These are phyloP conservation scores for Collybia mongolica DNA, from an alignment of 768 basidiomycete species.

Conservation along the genomic window DNA sequence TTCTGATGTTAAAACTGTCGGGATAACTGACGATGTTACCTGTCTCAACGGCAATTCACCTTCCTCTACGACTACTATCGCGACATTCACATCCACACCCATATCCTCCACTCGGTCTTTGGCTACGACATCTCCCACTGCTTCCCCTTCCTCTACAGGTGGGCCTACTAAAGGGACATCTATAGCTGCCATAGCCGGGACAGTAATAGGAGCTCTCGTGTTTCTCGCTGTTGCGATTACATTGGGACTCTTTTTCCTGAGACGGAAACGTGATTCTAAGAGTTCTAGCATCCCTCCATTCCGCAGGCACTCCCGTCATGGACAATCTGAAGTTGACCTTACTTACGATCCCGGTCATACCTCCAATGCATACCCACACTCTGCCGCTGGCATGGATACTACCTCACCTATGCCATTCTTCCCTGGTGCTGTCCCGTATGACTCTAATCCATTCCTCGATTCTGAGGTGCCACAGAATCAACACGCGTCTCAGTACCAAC, in stretches of 20 bases:
- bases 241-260: slow-evolving; percentile 51
- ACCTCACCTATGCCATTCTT: slow-evolving; percentile 9
- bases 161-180: slow-evolving; percentile 21
- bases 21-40: slow-evolving; percentile 40
- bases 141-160: slow-evolving; percentile 23
- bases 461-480: slow-evolving; percentile 11
- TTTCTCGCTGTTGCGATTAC: slow-evolving; percentile 52
- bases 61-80: slow-evolving; percentile 37
- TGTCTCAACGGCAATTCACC: slow-evolving; percentile 57
- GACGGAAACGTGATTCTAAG: slow-evolving; percentile 28
- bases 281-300: slow-evolving; percentile 6
- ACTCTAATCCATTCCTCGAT: slow-evolving; percentile 26
- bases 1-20: slow-evolving; percentile 51
- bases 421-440: background rate
- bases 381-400: slow-evolving; percentile 13
- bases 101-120: slow-evolving; percentile 10
- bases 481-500: slow-evolving; percentile 10
- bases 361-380: slow-evolving; percentile 26
- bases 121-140: slow-evolving; percentile 13
- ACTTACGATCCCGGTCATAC: slow-evolving; percentile 27
- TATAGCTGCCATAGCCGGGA: slow-evolving; percentile 48
- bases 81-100: slow-evolving; percentile 11
- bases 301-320: slow-evolving; percentile 26
- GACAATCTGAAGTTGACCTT: slow-evolving; percentile 38
- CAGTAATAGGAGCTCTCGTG: slow-evolving; percentile 51